These are phyloP conservation scores for Penstemon eatonii DNA, from an alignment of 257 asterid genomes.

Conservation along the genomic window DNA sequence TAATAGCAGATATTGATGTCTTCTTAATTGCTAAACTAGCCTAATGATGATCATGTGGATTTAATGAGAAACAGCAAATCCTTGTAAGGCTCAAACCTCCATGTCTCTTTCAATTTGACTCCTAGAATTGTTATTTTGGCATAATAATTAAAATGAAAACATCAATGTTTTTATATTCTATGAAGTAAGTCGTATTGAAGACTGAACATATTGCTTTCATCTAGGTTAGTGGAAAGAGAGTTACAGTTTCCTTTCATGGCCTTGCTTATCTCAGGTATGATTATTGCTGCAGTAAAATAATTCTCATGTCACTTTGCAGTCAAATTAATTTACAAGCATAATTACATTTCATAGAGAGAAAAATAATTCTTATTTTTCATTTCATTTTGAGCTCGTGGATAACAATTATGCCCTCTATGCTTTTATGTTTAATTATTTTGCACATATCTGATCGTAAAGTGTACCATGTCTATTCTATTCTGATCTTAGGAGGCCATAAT, in stretches of 20 bases:
- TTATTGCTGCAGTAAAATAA: conserved; percentile 8
- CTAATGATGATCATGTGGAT: conserved; percentile 7
- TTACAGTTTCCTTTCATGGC: conserved; percentile 87
- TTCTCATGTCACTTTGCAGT: conserved; percentile 13
- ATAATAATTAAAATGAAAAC: conserved; percentile 17
- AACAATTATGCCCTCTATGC: not conserved
- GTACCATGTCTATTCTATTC: conserved; percentile 18
- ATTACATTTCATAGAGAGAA: conserved; percentile 3
- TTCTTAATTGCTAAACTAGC: conserved; percentile 2
- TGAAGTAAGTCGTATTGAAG: conserved; percentile 19
- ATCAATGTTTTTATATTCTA: conserved; percentile 12
- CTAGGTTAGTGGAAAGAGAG: conserved; percentile 77
- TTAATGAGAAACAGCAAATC: conserved; percentile 3
- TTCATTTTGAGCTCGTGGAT: not conserved
- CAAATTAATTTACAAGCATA: conserved; percentile 12
- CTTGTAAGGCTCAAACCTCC: not conserved
- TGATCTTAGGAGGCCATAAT: conserved; percentile 83
- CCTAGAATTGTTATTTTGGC: not conserved
- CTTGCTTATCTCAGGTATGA: conserved; percentile 92
- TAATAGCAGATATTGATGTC: not conserved
- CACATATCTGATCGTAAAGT: conserved; percentile 21
- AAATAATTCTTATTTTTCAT: conserved; percentile 5
- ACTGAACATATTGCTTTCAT: conserved; percentile 30
- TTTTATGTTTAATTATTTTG: not conserved
- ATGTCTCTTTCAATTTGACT: not conserved